Evolutionary conservation across 2,329 filamentous ascomycete genomes (phyloP).

Genomic region (Corinectria fuckeliana): DNA sequence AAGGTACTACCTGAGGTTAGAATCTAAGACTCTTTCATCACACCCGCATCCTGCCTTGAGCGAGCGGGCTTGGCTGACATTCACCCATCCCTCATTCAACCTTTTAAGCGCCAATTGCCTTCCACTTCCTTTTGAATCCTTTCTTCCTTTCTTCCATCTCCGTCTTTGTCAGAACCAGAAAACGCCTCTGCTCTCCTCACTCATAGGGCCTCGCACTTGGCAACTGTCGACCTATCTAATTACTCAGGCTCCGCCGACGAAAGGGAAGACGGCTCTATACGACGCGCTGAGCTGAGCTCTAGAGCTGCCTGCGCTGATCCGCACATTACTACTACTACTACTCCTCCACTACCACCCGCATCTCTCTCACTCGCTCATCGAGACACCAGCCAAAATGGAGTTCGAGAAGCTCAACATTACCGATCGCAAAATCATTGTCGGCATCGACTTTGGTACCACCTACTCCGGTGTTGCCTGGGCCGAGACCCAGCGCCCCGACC

Average conservation of each 20-base stretch:
- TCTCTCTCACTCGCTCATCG: background rate
- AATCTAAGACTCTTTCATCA: background rate
- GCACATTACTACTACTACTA: background rate
- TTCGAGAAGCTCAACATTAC: conserved; percentile 44
- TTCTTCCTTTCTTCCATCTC: background rate
- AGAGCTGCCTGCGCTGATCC: background rate
- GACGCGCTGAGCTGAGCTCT: background rate
- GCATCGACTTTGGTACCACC: conserved; percentile 61
- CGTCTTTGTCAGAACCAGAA: background rate
- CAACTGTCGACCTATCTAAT: background rate
- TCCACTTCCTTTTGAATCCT: background rate
- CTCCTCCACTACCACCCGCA: background rate
- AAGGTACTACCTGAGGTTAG: conserved; percentile 3
- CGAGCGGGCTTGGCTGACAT: background rate
- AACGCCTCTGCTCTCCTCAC: background rate
- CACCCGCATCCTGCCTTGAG: background rate
- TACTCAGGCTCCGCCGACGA: background rate
- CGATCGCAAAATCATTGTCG: conserved; percentile 53
- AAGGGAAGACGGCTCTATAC: background rate
- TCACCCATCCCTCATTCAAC: background rate
- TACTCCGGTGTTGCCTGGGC: conserved; percentile 60
- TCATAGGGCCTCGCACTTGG: background rate
- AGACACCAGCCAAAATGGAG: conserved; percentile 39
- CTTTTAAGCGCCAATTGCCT: conserved; percentile 14
- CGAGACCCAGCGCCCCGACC: conserved; percentile 47